Conservation (phyloP, 805 yeast species). For the Candida ascalaphidarum region DNA sequence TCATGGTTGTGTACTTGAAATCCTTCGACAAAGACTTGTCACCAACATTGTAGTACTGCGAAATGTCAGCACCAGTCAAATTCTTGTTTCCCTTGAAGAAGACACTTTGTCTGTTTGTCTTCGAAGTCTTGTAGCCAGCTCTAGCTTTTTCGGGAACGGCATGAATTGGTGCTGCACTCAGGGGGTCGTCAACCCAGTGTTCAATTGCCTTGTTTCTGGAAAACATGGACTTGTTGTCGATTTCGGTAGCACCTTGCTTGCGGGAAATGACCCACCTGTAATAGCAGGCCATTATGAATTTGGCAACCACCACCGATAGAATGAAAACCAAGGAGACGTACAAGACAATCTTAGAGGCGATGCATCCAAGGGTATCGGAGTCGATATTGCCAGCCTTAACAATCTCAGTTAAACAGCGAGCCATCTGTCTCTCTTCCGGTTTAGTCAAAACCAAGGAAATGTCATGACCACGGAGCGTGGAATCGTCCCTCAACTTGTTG, state of each 20-base stretch:
- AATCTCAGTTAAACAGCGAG: conserved; percentile 78
- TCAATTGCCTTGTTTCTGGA: conserved; percentile 65
- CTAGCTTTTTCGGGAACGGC: conserved; percentile 44
- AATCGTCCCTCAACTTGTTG: conserved; percentile 49
- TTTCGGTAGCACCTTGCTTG: conserved; percentile 68
- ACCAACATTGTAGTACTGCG: conserved; percentile 27
- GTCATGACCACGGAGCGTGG: conserved; percentile 65
- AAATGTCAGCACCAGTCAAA: conserved; percentile 28
- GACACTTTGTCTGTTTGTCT: conserved; percentile 32
- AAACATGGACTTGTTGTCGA: conserved; percentile 52
- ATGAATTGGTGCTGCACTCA: conserved; percentile 19
- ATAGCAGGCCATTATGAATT: conserved; percentile 81
- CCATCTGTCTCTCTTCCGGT: conserved; percentile 59
- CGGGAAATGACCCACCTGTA: conserved; percentile 69
- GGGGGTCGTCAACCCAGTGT: conserved; percentile 68
- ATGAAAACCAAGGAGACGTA: conserved; percentile 78
- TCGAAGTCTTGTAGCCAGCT: conserved; percentile 35
- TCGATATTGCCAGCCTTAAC: conserved; percentile 86
- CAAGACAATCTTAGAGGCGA: conserved; percentile 80
- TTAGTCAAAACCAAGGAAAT: conserved; percentile 65
- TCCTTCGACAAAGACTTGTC: conserved; percentile 23
- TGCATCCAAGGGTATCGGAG: conserved; percentile 85
- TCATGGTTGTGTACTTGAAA: conserved; percentile 53
- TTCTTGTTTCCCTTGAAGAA: conserved; percentile 26
- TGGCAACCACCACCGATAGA: conserved; percentile 65